These are phyloP conservation scores for Huntiella savannae DNA, from an alignment of 2,329 filamentous ascomycete genomes.

Conservation along the genomic window DNA sequence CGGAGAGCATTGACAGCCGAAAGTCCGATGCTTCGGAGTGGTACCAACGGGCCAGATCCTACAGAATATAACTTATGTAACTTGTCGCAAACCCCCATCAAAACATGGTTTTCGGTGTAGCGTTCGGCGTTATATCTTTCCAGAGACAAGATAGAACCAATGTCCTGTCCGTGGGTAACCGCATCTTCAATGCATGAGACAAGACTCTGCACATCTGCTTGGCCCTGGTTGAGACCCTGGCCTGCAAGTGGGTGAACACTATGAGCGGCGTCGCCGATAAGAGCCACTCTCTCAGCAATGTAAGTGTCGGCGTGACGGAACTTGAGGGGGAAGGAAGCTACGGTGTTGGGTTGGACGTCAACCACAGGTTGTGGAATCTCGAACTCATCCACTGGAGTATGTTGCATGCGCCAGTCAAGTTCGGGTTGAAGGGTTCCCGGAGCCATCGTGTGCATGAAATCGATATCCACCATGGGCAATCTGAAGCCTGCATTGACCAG, in stretches of 20 bases:
- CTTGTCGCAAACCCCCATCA: conserved; percentile 71
- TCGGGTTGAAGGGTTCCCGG: conserved; percentile 47
- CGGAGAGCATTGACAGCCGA: conserved; percentile 55
- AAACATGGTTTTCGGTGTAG: conserved; percentile 62
- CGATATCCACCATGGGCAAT: conserved; percentile 57
- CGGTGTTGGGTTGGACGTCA: conserved; percentile 55
- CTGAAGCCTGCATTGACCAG: conserved; percentile 92
- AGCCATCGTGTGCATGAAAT: conserved; percentile 53
- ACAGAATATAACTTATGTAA: conserved; percentile 84
- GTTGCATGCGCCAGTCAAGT: conserved; percentile 60
- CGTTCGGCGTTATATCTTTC: conserved; percentile 67
- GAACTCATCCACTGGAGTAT: conserved; percentile 37
- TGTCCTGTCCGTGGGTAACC: conserved; percentile 67
- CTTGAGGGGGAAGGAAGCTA: conserved; percentile 80
- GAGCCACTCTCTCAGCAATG: conserved; percentile 69
- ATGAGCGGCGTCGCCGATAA: conserved; percentile 88
- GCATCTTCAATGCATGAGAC: conserved; percentile 56
- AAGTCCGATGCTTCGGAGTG: conserved; percentile 58
- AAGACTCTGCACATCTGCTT: conserved; percentile 71
- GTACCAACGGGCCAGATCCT: conserved; percentile 59
- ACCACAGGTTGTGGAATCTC: conserved; percentile 46
- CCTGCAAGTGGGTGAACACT: conserved; percentile 88
- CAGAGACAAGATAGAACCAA: conserved; percentile 59
- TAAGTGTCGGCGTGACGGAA: conserved; percentile 91
- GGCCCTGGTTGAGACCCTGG: conserved; percentile 83